These are phyloP conservation scores for Solanum chacoense DNA, from an alignment of 305 asterid species.

Conservation along the genomic window DNA sequence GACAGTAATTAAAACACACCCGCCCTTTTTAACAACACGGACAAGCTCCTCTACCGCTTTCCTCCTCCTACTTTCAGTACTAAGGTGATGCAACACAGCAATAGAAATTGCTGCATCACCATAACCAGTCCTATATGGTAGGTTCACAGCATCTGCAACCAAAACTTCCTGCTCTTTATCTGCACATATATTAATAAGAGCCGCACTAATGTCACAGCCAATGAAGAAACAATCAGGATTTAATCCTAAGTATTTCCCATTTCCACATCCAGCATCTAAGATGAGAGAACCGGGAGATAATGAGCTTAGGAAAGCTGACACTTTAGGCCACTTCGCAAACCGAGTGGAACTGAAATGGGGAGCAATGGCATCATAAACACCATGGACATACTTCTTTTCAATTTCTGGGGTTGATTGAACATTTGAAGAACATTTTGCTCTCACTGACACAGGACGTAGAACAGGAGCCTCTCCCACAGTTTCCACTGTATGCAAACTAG, in stretches of 20 bases:
- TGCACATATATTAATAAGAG: constrained; percentile 61
- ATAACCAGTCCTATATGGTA: constrained; percentile 72
- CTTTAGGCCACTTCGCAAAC: constrained; percentile 96
- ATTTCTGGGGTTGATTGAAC: constrained; percentile 80
- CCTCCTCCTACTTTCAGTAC: constrained; percentile 76
- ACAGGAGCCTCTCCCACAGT: constrained; percentile 24
- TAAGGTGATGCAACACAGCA: constrained; percentile 90
- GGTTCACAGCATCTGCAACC: constrained; percentile 91
- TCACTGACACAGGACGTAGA: constrained; percentile 34
- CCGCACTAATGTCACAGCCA: constrained; percentile 82
- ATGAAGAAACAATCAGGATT: constrained; percentile 56
- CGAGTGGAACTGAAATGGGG: constrained; percentile 98
- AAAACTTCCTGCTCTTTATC: constrained; percentile 80
- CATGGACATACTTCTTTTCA: constrained; percentile 86
- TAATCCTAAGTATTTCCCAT: constrained; percentile 83
- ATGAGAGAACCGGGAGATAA: constrained; percentile 67
- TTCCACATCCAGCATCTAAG: constrained; percentile 90
- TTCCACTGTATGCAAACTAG: constrained; percentile 10
- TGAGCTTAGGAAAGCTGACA: constrained; percentile 62
- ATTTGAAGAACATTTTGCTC: constrained; percentile 24
- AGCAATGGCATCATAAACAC: constrained; percentile 93
- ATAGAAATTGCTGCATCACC: constrained; percentile 94
- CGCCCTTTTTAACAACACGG: constrained; percentile 69
- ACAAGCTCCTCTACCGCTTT: constrained; percentile 80
- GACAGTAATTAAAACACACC: constrained; percentile 73